These are phyloP conservation scores for Cocos nucifera DNA, from an alignment of 176 grass and related monocot species.

Conservation along the genomic window DNA sequence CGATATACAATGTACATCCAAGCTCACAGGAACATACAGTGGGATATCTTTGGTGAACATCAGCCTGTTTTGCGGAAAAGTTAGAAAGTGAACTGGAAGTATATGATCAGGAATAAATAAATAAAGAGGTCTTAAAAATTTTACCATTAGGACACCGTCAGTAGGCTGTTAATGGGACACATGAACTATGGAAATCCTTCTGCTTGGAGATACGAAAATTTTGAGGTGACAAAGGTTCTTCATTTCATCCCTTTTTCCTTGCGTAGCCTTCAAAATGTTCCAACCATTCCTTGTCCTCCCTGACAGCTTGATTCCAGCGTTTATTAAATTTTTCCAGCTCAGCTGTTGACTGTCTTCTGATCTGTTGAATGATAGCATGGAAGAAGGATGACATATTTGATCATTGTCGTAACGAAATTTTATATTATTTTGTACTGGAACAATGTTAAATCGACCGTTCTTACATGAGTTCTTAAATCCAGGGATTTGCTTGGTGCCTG, in stretches of 20 bases:
- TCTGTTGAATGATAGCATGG: slow-evolving; percentile 24
- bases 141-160: no score
- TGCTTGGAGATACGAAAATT: no score
- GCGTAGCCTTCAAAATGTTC: slow-evolving; percentile 43
- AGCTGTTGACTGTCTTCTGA: slow-evolving; percentile 86
- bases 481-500: slow-evolving; percentile 61
- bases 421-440: not conserved
- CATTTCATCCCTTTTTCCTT: slow-evolving; percentile 3
- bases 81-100: no score
- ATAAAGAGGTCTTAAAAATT: no score
- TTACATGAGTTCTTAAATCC: slow-evolving; percentile 78
- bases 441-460: slow-evolving; percentile 4
- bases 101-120: no score
- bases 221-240: not conserved
- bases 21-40: no score
- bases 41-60: no score
- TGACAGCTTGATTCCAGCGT: slow-evolving; percentile 75
- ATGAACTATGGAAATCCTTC: no score
- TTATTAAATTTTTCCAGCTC: slow-evolving; percentile 79
- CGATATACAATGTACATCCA: no score
- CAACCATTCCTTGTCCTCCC: slow-evolving; percentile 67
- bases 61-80: no score
- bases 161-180: no score
- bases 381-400: not conserved
- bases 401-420: not conserved